Conservation (phyloP, 495 filamentous ascomycete genomes). For the Thermochaetoides thermophila region DNA sequence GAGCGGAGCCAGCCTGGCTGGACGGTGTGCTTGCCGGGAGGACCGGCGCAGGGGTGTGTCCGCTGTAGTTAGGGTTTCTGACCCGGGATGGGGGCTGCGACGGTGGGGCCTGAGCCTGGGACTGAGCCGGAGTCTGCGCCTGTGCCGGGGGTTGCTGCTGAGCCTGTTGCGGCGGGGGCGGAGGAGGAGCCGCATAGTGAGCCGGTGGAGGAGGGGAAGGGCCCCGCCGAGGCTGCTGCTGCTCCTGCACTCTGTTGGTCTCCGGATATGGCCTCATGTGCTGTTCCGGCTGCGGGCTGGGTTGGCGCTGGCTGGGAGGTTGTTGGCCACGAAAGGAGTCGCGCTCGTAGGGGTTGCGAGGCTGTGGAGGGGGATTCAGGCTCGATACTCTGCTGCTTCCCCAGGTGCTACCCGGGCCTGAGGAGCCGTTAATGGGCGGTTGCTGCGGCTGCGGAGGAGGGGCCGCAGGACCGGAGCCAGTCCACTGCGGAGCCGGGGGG, state of each 20-base stretch:
- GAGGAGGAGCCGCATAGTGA: slow-evolving; percentile 43
- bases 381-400: slow-evolving; percentile 71
- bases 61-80: slow-evolving; percentile 54
- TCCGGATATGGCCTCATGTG: slow-evolving; percentile 65
- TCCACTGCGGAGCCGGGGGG: slow-evolving; percentile 76
- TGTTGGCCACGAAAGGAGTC: slow-evolving; percentile 48
- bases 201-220: slow-evolving; percentile 37
- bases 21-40: slow-evolving; percentile 13
- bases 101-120: slow-evolving; percentile 33
- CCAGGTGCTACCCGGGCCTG: slow-evolving; percentile 48
- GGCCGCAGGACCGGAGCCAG: slow-evolving; percentile 47
- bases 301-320: slow-evolving; percentile 49
- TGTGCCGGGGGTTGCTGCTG: background rate
- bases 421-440: slow-evolving; percentile 35
- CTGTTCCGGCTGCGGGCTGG: slow-evolving; percentile 55
- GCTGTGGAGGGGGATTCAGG: slow-evolving; percentile 56
- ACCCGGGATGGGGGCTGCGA: slow-evolving; percentile 34
- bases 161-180: slow-evolving; percentile 22
- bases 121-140: slow-evolving; percentile 32
- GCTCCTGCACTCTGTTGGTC: slow-evolving; percentile 34
- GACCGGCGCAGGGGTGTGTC: slow-evolving; percentile 42
- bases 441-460: slow-evolving; percentile 27
- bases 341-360: slow-evolving; percentile 57
- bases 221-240: slow-evolving; percentile 23
- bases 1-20: slow-evolving; percentile 26